Conservation (phyloP, 78 protist species). For the Emiliania huxleyi region DNA sequence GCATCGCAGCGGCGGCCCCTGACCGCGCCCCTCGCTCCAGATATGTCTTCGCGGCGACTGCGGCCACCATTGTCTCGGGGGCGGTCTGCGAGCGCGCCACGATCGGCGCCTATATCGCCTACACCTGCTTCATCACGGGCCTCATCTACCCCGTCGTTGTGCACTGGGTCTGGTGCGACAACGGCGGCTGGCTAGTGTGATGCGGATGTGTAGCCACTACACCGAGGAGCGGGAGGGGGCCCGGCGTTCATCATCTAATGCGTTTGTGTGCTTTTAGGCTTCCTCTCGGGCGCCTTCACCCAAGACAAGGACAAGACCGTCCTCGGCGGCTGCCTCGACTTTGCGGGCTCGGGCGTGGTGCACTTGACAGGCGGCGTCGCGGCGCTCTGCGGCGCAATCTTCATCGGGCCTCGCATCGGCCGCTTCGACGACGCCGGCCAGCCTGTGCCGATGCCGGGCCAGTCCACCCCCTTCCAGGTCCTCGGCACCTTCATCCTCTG, state of each 20-base stretch:
- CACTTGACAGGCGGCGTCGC: slow-evolving; percentile 82
- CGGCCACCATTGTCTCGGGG: slow-evolving; percentile 70
- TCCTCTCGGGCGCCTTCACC: background rate
- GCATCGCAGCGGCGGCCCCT: too few relatives aligned
- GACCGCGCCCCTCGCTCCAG: too few relatives aligned
- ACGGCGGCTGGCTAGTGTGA: background rate
- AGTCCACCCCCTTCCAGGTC: background rate
- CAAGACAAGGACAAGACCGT: background rate
- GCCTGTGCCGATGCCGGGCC: background rate
- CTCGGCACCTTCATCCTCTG: slow-evolving; percentile 57
- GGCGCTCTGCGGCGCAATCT: slow-evolving; percentile 67
- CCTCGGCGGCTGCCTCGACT: slow-evolving; percentile 34
- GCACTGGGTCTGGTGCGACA: slow-evolving; percentile 56
- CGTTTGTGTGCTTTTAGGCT: background rate
- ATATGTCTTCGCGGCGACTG: slow-evolving; percentile 51
- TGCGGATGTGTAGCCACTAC: background rate
- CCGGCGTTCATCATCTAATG: background rate
- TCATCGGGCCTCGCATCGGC: slow-evolving; percentile 81
- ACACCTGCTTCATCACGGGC: slow-evolving; percentile 22
- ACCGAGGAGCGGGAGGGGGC: background rate
- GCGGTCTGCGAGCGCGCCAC: slow-evolving; percentile 66
- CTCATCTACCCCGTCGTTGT: slow-evolving; percentile 62
- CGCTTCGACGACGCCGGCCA: slow-evolving; percentile 47
- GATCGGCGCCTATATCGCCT: slow-evolving; percentile 45
- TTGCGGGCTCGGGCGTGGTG: slow-evolving; percentile 71